Evolutionary conservation across 2,329 filamentous ascomycete genomes (phyloP).

Genomic region (Hypocreales sp.): DNA sequence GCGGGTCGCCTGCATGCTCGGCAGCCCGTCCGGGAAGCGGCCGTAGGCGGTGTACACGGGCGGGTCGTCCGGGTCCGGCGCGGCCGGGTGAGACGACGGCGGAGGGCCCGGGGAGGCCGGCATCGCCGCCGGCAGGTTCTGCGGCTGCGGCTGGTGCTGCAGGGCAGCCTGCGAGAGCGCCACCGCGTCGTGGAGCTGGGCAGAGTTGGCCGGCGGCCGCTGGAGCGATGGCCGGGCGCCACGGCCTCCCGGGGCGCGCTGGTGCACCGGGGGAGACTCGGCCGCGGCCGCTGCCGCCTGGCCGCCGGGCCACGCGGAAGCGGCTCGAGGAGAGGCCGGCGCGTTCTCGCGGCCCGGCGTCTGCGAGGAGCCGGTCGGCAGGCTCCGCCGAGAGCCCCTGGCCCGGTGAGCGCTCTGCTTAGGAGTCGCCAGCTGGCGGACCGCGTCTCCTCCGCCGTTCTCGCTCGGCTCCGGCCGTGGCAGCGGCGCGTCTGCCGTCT

Average conservation of each 20-base stretch:
- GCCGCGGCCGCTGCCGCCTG: too few species aligned
- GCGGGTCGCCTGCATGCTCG: conserved; percentile 4
- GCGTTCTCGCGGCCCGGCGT: neutral
- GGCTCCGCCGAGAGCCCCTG: neutral
- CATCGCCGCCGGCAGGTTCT: conserved; percentile 9
- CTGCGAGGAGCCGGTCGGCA: neutral
- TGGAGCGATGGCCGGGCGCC: too few species aligned
- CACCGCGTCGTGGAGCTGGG: conserved; percentile 1
- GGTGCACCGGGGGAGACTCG: too few species aligned
- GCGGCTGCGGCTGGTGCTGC: conserved; percentile 13
- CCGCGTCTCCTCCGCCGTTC: neutral
- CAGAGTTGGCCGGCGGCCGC: neutral
- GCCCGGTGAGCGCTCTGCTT: neutral
- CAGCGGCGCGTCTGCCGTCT: too few species aligned
- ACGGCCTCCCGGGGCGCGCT: too few species aligned
- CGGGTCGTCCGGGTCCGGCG: conserved; percentile 1
- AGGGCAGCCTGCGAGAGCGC: conserved; percentile 6
- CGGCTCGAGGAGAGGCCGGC: neutral
- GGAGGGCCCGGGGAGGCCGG: conserved; percentile 12
- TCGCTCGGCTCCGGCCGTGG: too few species aligned
- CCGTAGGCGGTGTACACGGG: conserved; percentile 8
- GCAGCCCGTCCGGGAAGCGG: conserved; percentile 4
- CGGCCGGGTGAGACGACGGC: conserved; percentile 14
- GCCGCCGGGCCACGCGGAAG: too few species aligned
- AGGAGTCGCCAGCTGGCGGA: neutral